A percentile compares a stretch with the other conserved stretches of the same genome.
Conservation (phyloP, 768 basidiomycete genomes). For the Saitozyma sp. region DNA sequence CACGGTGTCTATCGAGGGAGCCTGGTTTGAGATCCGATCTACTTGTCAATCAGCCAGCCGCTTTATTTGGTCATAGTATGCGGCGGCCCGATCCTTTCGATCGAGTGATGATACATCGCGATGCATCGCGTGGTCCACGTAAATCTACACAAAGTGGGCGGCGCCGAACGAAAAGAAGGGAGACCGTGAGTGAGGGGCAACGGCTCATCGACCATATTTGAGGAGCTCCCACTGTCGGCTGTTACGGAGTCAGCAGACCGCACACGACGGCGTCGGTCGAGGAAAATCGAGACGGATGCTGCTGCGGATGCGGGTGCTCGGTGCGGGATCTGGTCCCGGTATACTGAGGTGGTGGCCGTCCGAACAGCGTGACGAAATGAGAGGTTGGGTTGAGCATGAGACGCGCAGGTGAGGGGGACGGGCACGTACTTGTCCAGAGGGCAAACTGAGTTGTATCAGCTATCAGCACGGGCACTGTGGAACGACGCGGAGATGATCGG, state of each 20-base stretch:
- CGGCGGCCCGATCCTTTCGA: too few relatives aligned
- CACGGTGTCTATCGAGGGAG: too few relatives aligned
- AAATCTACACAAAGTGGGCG: too few relatives aligned
- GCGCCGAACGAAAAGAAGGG: slow-evolving; percentile 7
- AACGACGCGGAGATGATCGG: too few relatives aligned
- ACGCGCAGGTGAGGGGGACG: not conserved
- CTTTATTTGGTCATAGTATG: too few relatives aligned
- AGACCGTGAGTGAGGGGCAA: slow-evolving; percentile 4
- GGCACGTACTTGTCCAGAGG: slow-evolving; percentile 51
- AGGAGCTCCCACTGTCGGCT: slow-evolving; percentile 53
- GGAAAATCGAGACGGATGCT: not conserved
- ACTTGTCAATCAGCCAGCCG: too few relatives aligned
- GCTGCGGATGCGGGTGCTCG: too few relatives aligned
- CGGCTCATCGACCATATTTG: slow-evolving; percentile 49
- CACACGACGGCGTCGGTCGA: not conserved
- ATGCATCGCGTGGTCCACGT: too few relatives aligned
- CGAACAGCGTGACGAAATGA: not conserved
- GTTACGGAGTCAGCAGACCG: slow-evolving; percentile 12
- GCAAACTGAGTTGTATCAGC: slow-evolving; percentile 42
- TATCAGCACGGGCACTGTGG: not conserved
- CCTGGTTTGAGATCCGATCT: too few relatives aligned
- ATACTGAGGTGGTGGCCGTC: too few relatives aligned
- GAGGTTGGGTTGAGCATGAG: not conserved
- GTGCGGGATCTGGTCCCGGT: too few relatives aligned
- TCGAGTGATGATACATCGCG: too few relatives aligned